Conservation (phyloP, 2,329 filamentous ascomycete species). For the Penicillium thymicola region DNA sequence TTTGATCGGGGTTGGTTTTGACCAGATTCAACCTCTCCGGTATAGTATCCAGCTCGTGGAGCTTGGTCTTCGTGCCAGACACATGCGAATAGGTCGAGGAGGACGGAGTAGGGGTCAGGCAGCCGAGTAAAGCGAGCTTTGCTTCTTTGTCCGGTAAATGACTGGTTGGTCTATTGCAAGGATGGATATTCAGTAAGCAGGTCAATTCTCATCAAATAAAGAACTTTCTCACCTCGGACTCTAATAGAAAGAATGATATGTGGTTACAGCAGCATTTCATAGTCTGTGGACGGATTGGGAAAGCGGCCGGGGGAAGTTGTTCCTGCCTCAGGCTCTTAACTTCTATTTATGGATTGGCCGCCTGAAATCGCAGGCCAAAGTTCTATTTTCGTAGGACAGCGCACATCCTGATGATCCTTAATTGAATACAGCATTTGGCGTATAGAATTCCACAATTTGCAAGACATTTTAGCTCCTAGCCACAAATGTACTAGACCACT, state of each 20-base stretch:
- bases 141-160: constrained; percentile 7
- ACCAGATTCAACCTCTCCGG: not conserved
- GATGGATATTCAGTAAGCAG: not conserved
- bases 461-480: not conserved
- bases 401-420: not conserved
- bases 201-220: constrained; percentile 2
- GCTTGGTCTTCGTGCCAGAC: constrained; percentile 11
- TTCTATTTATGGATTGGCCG: not conserved
- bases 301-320: constrained; percentile 11
- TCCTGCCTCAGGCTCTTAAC: constrained; percentile 14
- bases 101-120: constrained; percentile 14
- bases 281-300: constrained; percentile 24
- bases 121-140: not conserved
- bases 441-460: not conserved
- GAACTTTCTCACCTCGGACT: not conserved
- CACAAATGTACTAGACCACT: not conserved
- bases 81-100: constrained; percentile 15
- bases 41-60: constrained; percentile 7
- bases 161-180: not conserved
- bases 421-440: not conserved
- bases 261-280: constrained; percentile 14
- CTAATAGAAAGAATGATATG: constrained; percentile 4
- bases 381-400: constrained; percentile 13
- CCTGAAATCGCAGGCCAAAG: not conserved
- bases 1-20: not conserved